Percentiles rank a stretch among this genome's conserved stretches.
Evolutionary conservation across 176 grass and related monocot genomes (phyloP).

Genomic region (Guadua angustifolia): DNA sequence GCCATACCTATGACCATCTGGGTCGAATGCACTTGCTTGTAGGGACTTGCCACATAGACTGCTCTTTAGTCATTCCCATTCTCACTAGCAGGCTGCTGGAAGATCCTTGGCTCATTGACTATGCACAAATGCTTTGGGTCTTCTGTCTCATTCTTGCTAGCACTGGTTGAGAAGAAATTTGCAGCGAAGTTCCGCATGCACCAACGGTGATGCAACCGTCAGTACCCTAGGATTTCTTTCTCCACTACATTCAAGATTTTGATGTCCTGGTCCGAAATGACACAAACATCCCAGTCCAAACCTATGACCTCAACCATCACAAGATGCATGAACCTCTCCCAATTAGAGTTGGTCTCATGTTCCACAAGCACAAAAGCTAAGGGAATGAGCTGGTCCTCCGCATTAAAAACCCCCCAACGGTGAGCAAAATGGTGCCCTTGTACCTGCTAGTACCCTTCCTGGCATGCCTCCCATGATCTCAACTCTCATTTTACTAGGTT

Average conservation of each 20-base stretch:
- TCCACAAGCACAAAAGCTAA: neutral
- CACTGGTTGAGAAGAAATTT: neutral
- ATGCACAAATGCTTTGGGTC: neutral
- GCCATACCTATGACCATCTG: neutral
- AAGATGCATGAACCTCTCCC: neutral
- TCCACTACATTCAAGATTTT: neutral
- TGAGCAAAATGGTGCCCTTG: neutral
- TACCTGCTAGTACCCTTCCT: neutral
- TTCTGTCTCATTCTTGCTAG: too few relatives aligned
- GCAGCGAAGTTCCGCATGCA: neutral
- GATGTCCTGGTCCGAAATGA: neutral
- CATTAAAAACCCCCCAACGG: neutral
- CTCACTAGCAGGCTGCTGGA: neutral
- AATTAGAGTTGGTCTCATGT: neutral
- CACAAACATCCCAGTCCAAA: neutral
- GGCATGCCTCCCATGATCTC: too few relatives aligned
- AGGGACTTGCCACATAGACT: neutral
- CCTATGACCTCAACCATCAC: neutral
- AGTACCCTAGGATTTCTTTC: neutral
- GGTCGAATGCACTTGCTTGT: neutral
- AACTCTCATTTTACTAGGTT: too few relatives aligned
- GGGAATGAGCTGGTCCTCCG: neutral
- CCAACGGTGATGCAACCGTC: neutral
- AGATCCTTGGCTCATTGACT: neutral
- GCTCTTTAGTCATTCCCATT: too few relatives aligned